phyloP scores from a whole-genome alignment of 2,329 filamentous ascomycete genomes.

The Sporothrix mexicana region DNA sequence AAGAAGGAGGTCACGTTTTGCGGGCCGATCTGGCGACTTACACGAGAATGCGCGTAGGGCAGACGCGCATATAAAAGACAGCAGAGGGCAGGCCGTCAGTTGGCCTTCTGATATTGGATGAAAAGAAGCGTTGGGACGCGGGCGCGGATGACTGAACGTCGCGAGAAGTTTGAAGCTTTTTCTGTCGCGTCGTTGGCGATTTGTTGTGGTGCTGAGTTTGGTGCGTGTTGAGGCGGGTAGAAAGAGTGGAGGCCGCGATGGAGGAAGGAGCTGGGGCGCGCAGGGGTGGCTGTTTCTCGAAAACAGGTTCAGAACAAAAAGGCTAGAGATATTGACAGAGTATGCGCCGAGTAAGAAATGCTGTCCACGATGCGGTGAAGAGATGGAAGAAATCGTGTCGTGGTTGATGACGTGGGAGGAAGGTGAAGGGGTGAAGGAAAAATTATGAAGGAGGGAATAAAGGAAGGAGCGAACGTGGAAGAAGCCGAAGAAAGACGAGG shows the following conservation, averaged over 20 bases:
- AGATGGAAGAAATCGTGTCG: background rate
- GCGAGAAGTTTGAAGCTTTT: background rate
- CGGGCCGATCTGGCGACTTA: constrained; percentile 29
- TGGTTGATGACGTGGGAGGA: background rate
- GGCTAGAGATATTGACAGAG: background rate
- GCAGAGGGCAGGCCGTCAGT: background rate
- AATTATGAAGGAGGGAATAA: constrained; percentile 19
- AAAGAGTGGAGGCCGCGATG: constrained; percentile 32
- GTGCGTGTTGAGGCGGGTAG: constrained; percentile 23
- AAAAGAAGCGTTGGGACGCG: background rate
- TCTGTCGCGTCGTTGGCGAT: constrained; percentile 30
- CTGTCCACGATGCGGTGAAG: constrained; percentile 5
- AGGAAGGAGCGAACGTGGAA: constrained; percentile 5
- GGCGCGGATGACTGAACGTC: constrained; percentile 23
- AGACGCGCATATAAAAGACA: constrained; percentile 27
- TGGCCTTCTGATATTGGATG: background rate
- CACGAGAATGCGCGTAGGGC: constrained; percentile 29
- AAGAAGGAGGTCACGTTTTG: background rate
- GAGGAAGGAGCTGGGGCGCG: constrained; percentile 9
- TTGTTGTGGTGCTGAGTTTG: constrained; percentile 26
- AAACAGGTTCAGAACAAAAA: background rate
- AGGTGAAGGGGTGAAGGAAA: constrained; percentile 9
- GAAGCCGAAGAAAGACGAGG: constrained; percentile 37
- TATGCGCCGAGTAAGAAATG: background rate
- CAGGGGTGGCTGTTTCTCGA: background rate